A percentile compares a stretch with the other conserved stretches of the same genome.
phyloP scores from a whole-genome alignment of 768 basidiomycete genomes.

The Lentinula boryana region DNA sequence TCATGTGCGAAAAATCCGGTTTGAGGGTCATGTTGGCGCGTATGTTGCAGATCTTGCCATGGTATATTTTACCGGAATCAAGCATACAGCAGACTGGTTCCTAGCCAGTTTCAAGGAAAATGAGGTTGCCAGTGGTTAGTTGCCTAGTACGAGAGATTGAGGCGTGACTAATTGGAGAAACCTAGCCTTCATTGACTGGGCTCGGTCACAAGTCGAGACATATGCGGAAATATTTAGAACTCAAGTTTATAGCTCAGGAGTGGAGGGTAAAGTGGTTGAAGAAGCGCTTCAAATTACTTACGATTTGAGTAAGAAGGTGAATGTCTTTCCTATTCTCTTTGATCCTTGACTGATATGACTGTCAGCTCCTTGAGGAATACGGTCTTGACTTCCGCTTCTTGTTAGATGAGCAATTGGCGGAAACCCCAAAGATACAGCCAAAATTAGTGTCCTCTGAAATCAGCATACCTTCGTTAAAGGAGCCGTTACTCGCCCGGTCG shows the following conservation, averaged over 20 bases:
- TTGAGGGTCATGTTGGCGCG: slow-evolving; percentile 81
- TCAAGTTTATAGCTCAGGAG: slow-evolving; percentile 86
- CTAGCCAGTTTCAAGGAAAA: slow-evolving; percentile 94
- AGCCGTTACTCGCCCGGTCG: neutral
- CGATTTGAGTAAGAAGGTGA: slow-evolving; percentile 80
- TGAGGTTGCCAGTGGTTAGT: slow-evolving; percentile 85
- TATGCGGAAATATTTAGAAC: slow-evolving; percentile 84
- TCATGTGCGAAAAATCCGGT: slow-evolving; percentile 81
- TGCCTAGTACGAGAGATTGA: neutral
- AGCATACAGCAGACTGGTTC: slow-evolving; percentile 98
- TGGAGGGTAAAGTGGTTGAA: slow-evolving; percentile 62
- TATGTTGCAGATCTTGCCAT: slow-evolving; percentile 86
- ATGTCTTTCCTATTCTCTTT: neutral
- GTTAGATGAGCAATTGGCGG: slow-evolving; percentile 66
- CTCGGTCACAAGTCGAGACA: slow-evolving; percentile 74
- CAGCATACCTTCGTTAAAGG: slow-evolving; percentile 20
- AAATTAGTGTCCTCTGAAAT: slow-evolving; percentile 9
- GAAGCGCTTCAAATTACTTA: slow-evolving; percentile 77
- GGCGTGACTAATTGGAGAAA: neutral
- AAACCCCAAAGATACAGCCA: slow-evolving; percentile 32
- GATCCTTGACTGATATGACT: neutral
- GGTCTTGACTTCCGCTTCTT: slow-evolving; percentile 92
- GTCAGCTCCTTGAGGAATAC: slow-evolving; percentile 81
- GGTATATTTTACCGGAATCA: slow-evolving; percentile 90
- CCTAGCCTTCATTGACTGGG: slow-evolving; percentile 92